Base-by-base conservation (phyloP, 2,329 filamentous ascomycete species). In the Xylariomycetidae sp. region DNA sequence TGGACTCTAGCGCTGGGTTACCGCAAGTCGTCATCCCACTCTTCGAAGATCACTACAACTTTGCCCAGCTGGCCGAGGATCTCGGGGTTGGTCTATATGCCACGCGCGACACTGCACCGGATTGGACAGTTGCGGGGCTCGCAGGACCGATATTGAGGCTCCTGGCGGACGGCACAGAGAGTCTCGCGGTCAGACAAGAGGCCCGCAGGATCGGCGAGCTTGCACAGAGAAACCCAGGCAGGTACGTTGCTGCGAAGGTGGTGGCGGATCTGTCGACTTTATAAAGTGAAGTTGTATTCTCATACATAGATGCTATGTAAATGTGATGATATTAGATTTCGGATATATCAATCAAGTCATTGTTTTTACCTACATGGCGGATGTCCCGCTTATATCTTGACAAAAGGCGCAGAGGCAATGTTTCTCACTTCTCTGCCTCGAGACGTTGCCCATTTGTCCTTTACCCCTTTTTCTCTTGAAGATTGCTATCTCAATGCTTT, bases 51-150 rank as follows among this genome's bases (percentile, higher is more conserved):
- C 20, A 25, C 10, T 37, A 37, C 23, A 37, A 40, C 30, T 40
- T 33, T 25, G 38, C 38, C 5, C 29, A 27, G 22, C n/a, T 37
- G 12, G 34, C 38, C 6, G 34, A 40, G 16, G n/a, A 31, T 11
- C 16, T 33, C 6, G 34, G 18, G 13, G 27, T 40, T 4, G 38
- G 38, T 13, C 8, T 37, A 6, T 40, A 30, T 16, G 30, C 26
- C 6, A 28, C n/a, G 5, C 30, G 34, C 6, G 25, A 23, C 3
- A 33, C 30, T 13, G 34, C 26, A 7, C 38, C 34, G 4, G 6
- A 23, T 56, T 54, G 6, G 56, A 45, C 41, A 53, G 52, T 36
- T 50, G 51, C 27, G 53, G 40, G 6, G 49, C 52, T 16, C 50
- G 56, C 6, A 46, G 50, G 3, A 46, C 54, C 4, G 48, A 25